phyloP scores from a whole-genome alignment of 2,329 filamentous ascomycete genomes.

The Cryphonectria parasitica region DNA sequence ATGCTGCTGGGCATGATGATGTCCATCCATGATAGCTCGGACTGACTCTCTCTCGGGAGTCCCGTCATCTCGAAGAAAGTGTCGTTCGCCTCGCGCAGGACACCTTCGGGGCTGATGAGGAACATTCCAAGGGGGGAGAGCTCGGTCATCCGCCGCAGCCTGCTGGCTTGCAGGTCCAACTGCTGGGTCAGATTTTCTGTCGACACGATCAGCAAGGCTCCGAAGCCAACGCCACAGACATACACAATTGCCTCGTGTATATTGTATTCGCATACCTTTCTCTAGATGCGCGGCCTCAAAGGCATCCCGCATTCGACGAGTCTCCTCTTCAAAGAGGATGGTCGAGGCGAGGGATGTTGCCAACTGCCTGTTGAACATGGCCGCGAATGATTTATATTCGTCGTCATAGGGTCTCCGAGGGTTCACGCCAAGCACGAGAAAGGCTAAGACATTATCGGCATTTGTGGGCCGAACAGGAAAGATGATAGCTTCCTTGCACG shows the following conservation, averaged over 20 bases:
- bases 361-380: slow-evolving; percentile 49
- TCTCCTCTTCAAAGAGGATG: slow-evolving; percentile 68
- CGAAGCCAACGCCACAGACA: not conserved
- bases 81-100: slow-evolving; percentile 49
- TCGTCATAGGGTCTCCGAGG: slow-evolving; percentile 66
- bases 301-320: slow-evolving; percentile 49
- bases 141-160: slow-evolving; percentile 44
- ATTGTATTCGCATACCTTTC: slow-evolving; percentile 23
- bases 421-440: slow-evolving; percentile 65
- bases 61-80: slow-evolving; percentile 53
- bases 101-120: slow-evolving; percentile 44
- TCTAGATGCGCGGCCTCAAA: slow-evolving; percentile 42
- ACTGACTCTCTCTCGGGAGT: slow-evolving; percentile 41
- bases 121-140: slow-evolving; percentile 44
- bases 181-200: slow-evolving; percentile 40
- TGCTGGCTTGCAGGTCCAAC: slow-evolving; percentile 41
- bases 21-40: slow-evolving; percentile 47
- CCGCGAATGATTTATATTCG: slow-evolving; percentile 64
- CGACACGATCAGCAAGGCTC: not conserved
- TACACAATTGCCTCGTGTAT: too few species aligned
- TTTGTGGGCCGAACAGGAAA: slow-evolving; percentile 65
- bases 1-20: slow-evolving; percentile 43
- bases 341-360: slow-evolving; percentile 67
- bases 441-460: slow-evolving; percentile 61
- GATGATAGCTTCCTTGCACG: slow-evolving; percentile 60